phyloP scores from a whole-genome alignment of 2,329 filamentous ascomycete species.

The Botrytis porri region DNA sequence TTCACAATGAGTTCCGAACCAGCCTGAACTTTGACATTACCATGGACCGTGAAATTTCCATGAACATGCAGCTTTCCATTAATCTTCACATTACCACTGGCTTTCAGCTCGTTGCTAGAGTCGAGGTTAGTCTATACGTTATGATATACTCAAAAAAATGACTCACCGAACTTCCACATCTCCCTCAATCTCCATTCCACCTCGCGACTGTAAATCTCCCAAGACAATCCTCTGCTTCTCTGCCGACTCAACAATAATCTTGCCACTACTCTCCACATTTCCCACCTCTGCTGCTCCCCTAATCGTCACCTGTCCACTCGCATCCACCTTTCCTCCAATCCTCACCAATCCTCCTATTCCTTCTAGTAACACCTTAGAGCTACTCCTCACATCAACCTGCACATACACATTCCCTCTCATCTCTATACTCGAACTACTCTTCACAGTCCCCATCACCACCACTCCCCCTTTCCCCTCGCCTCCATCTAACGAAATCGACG shows the following conservation, averaged over 20 bases:
- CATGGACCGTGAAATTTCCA: conserved; percentile 30
- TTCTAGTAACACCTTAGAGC: conserved; percentile 22
- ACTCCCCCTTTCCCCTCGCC: conserved; percentile 22
- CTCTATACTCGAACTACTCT: conserved; percentile 22
- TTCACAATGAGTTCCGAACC: conserved; percentile 27
- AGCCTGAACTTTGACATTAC: conserved; percentile 24
- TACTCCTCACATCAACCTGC: conserved; percentile 23
- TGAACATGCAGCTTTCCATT: conserved; percentile 27
- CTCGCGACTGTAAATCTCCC: conserved; percentile 20
- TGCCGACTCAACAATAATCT: conserved; percentile 18
- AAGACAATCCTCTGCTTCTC: conserved; percentile 20
- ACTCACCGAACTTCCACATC: conserved; percentile 25
- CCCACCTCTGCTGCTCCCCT: conserved; percentile 17
- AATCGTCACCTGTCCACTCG: neutral
- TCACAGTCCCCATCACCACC: conserved; percentile 2
- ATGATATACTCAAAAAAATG: neutral
- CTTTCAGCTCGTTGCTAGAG: conserved; percentile 22
- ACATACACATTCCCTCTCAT: conserved; percentile 22
- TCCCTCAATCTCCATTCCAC: conserved; percentile 8
- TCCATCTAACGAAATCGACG: conserved; percentile 20
- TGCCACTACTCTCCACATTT: conserved; percentile 25
- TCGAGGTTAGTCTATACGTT: neutral
- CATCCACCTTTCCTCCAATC: conserved; percentile 24
- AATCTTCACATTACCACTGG: conserved; percentile 23
- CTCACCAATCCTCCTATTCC: conserved; percentile 17